phyloP scores from a whole-genome alignment of 257 asterid species.

The Thymus quinquecostatus region DNA sequence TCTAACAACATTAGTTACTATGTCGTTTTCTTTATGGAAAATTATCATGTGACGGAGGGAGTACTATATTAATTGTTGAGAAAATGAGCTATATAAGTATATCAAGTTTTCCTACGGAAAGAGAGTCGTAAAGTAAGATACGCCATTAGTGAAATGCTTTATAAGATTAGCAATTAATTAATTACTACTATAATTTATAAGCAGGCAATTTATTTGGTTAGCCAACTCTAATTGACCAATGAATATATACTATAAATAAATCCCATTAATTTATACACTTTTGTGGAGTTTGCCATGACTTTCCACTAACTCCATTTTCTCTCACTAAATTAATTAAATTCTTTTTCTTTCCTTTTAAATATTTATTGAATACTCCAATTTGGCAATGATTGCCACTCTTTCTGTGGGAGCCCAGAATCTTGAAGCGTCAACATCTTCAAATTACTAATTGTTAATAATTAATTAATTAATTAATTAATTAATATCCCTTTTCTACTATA shows the following conservation, averaged over 20 bases:
- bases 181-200: not conserved
- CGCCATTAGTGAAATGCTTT: not conserved
- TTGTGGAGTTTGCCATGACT: constrained; percentile 42
- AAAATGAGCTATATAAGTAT: not conserved
- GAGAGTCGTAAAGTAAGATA: constrained; percentile 17
- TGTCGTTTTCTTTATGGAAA: no score
- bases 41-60: no score
- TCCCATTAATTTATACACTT: constrained; percentile 35
- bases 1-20: no score
- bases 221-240: constrained; percentile 55
- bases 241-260: constrained; percentile 23
- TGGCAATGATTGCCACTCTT: constrained; percentile 45
- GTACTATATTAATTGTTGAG: not conserved
- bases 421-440: constrained; percentile 33
- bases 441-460: constrained; percentile 12
- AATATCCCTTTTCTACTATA: constrained; percentile 21
- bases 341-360: not conserved
- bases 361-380: constrained; percentile 32
- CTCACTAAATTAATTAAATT: constrained; percentile 9
- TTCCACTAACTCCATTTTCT: constrained; percentile 44
- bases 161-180: not conserved
- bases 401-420: constrained; percentile 39
- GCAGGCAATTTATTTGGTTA: constrained; percentile 26
- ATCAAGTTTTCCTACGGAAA: not conserved
- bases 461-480: constrained; percentile 7